These are phyloP conservation scores for Populus euphratica DNA, from an alignment of 345 rosid species.

Conservation along the genomic window DNA sequence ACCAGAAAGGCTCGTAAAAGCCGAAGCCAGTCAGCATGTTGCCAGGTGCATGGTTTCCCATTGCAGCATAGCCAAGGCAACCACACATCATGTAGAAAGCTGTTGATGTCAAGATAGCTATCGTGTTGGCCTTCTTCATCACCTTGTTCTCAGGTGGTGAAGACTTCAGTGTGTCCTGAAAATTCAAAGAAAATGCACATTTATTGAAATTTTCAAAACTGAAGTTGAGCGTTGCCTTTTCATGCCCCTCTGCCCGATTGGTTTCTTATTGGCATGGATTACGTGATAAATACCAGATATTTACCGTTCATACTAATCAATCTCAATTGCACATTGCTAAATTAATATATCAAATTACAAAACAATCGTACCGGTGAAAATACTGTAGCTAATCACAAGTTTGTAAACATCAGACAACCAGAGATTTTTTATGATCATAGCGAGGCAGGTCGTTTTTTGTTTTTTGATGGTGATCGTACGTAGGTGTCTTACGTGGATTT, in stretches of 20 bases:
- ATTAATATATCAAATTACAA: too few species aligned
- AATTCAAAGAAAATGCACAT: background rate
- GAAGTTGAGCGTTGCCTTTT: background rate
- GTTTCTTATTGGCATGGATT: background rate
- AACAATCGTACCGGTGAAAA: too few species aligned
- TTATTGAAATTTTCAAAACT: background rate
- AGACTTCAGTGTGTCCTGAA: slow-evolving; percentile 10
- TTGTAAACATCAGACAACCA: too few species aligned
- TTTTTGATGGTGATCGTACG: too few species aligned
- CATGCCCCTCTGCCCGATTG: too few species aligned
- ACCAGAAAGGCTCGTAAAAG: slow-evolving; percentile 21
- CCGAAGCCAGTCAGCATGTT: slow-evolving; percentile 19
- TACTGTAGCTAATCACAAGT: too few species aligned
- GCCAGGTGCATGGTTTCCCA: slow-evolving; percentile 15
- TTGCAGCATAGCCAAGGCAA: slow-evolving; percentile 27
- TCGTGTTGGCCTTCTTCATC: slow-evolving; percentile 3
- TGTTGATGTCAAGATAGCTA: slow-evolving; percentile 7
- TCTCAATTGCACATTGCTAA: too few species aligned
- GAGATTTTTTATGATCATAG: too few species aligned
- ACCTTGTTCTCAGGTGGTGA: slow-evolving; percentile 1
- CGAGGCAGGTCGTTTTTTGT: too few species aligned
- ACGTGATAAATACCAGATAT: too few species aligned
- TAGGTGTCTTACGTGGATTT: slow-evolving; percentile 10
- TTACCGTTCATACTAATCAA: too few species aligned
- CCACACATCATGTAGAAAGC: slow-evolving; percentile 14